Conservation (phyloP, 2,329 filamentous ascomycete genomes). For the Xylariomycetidae sp. region DNA sequence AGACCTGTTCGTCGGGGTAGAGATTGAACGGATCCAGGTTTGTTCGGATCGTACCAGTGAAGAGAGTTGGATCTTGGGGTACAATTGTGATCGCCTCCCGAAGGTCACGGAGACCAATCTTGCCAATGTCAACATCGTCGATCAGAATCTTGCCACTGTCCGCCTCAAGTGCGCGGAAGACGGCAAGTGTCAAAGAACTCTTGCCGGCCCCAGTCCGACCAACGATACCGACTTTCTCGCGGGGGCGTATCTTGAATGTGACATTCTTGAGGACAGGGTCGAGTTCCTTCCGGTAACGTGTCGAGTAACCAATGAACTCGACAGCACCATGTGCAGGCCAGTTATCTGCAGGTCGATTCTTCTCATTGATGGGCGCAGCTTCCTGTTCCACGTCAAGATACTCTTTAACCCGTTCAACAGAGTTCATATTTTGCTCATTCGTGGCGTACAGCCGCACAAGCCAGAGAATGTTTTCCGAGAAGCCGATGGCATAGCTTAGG, state of each 20-base stretch:
- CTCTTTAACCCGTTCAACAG: conserved; percentile 94
- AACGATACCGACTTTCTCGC: conserved; percentile 93
- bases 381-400: conserved; percentile 97
- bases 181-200: conserved; percentile 85
- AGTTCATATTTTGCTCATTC: conserved; percentile 99
- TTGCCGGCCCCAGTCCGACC: conserved; percentile 95
- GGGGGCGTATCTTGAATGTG: conserved; percentile 78
- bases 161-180: conserved; percentile 91
- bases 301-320: conserved; percentile 85
- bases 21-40: conserved; percentile 90
- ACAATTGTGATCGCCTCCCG: conserved; percentile 95
- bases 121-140: conserved; percentile 83
- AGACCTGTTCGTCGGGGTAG: conserved; percentile 89
- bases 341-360: conserved; percentile 69
- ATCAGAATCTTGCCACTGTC: conserved; percentile 86
- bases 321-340: conserved; percentile 87
- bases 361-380: conserved; percentile 70
- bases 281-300: conserved; percentile 80
- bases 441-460: conserved; percentile 88
- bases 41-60: conserved; percentile 83
- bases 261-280: conserved; percentile 81
- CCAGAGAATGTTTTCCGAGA: conserved; percentile 96
- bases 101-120: conserved; percentile 88
- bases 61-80: conserved; percentile 92
- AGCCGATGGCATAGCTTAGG: conserved; percentile 91